Evolutionary conservation across 2,329 filamentous ascomycete genomes (phyloP).

Genomic region (Alternaria sp.): DNA sequence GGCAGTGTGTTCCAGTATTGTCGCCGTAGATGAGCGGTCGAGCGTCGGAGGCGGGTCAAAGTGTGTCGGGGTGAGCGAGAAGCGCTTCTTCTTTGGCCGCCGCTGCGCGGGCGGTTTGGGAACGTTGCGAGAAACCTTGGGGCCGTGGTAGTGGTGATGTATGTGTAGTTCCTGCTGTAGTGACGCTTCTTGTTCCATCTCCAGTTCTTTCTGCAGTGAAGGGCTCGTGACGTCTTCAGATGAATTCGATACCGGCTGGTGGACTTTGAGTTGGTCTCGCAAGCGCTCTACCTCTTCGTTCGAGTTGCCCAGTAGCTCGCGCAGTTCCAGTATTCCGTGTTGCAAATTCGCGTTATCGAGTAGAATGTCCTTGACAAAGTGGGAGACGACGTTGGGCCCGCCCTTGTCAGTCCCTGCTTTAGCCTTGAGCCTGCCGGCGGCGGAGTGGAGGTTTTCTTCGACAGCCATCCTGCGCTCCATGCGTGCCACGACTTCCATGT

Average conservation of each 20-base stretch:
- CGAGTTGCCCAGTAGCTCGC: slow-evolving; percentile 88
- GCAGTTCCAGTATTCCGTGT: slow-evolving; percentile 86
- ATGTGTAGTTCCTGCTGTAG: slow-evolving; percentile 75
- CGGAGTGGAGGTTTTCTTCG: slow-evolving; percentile 81
- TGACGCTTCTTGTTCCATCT: slow-evolving; percentile 42
- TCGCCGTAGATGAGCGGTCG: slow-evolving; percentile 60
- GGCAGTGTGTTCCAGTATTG: slow-evolving; percentile 70
- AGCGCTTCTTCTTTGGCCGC: slow-evolving; percentile 74
- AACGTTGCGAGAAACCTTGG: slow-evolving; percentile 51
- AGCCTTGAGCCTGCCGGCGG: slow-evolving; percentile 80
- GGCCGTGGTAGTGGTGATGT: slow-evolving; percentile 87
- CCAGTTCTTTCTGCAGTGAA: slow-evolving; percentile 77
- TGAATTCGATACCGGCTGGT: slow-evolving; percentile 69
- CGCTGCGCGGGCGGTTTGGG: slow-evolving; percentile 60
- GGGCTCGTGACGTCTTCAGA: slow-evolving; percentile 41
- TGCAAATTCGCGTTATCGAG: slow-evolving; percentile 96
- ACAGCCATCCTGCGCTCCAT: slow-evolving; percentile 85
- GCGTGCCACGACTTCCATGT: slow-evolving; percentile 79
- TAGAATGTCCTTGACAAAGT: slow-evolving; percentile 94
- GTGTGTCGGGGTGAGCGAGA: slow-evolving; percentile 65
- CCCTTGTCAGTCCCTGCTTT: slow-evolving; percentile 67
- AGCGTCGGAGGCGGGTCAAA: slow-evolving; percentile 53
- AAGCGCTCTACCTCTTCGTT: slow-evolving; percentile 93
- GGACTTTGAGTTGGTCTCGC: slow-evolving; percentile 79
- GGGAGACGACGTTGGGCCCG: slow-evolving; percentile 79